Base-by-base conservation (phyloP, 805 yeast genomes). In the Myxozyma neotropica region DNA sequence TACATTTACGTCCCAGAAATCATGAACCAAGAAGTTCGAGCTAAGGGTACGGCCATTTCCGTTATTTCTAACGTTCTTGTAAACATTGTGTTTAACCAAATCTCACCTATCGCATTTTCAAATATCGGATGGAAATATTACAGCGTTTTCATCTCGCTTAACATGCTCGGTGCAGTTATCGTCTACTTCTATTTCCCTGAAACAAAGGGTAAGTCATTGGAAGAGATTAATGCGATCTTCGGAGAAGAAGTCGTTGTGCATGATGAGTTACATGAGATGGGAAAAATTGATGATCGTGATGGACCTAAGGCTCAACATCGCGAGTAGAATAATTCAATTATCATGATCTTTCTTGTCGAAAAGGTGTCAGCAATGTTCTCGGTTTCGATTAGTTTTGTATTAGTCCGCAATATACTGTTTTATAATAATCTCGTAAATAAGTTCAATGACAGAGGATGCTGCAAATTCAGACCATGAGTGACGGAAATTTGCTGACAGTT, bases 91-190 rank as follows among this genome's bases (percentile, higher is more conserved):
- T 52, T 60, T 29, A 49, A 53, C 44, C 61, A 57, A 47, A 53
- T 59, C 26, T 52, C 61, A 8, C 66, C 67, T 2, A 44, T 58
- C 27, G 67, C 57, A 17, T 54, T 63, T 33, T 13, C 51, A 23
- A 53, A 58, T 21, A 46, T 63, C 27, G 67, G 58, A 21, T 63
- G 55, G 53, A 60, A 31, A 39, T 64, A 44, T 29, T 84, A 82
- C 70, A 73, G 79, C 61, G 78, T 84, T 58, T 84, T 82, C 69
- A 86, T 81, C 56, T 75, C 76, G 27, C 81, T 80, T 70, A 81
- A 84, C 69, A 74, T 73, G 24, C 76, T 71, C 15, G 72, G 72
- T 49, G 62, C 72, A 43, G 64, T 68, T 5, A 56, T 73, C 21
- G 72, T 71, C 24, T 71, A 70, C 65, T 69, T 75, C 63, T 65